Evolutionary conservation across 164 flowering plant genomes (phyloP).

Genomic region (Chloranthus sessilifolius): DNA sequence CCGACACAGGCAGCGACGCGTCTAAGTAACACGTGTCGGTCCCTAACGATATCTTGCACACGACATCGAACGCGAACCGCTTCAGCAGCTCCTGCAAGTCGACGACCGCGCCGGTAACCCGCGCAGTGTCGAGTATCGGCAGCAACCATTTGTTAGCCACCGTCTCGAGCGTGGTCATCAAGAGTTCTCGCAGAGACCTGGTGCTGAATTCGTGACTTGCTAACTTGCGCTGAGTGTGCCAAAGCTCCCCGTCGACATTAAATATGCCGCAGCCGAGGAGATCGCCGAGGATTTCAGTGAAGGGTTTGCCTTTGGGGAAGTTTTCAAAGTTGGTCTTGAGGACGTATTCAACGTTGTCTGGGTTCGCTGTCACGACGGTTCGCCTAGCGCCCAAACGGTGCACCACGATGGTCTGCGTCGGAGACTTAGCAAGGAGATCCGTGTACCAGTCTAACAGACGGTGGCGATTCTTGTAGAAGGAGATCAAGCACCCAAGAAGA

Average conservation of each 20-base stretch:
- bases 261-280: slow-evolving; percentile 83
- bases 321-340: slow-evolving; percentile 66
- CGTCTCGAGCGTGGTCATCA: slow-evolving; percentile 31
- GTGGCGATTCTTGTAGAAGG: slow-evolving; percentile 53
- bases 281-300: slow-evolving; percentile 77
- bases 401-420: slow-evolving; percentile 51
- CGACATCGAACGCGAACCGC: slow-evolving; percentile 53
- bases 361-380: slow-evolving; percentile 73
- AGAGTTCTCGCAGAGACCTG: slow-evolving; percentile 39
- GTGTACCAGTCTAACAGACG: slow-evolving; percentile 83
- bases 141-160: slow-evolving; percentile 44
- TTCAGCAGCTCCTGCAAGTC: slow-evolving; percentile 54
- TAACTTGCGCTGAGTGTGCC: slow-evolving; percentile 68
- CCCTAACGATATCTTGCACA: slow-evolving; percentile 66
- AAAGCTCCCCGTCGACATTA: slow-evolving; percentile 71
- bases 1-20: slow-evolving; percentile 23
- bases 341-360: slow-evolving; percentile 72
- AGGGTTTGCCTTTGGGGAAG: slow-evolving; percentile 80
- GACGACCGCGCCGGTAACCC: slow-evolving; percentile 13
- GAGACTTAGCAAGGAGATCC: slow-evolving; percentile 45
- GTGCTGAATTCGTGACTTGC: slow-evolving; percentile 69
- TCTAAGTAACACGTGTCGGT: slow-evolving; percentile 51
- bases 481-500: slow-evolving; percentile 51
- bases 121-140: slow-evolving; percentile 47
- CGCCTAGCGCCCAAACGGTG: slow-evolving; percentile 50